Base-by-base conservation (phyloP, 1,284 basidiomycete species). In the Ustilago crameri region DNA sequence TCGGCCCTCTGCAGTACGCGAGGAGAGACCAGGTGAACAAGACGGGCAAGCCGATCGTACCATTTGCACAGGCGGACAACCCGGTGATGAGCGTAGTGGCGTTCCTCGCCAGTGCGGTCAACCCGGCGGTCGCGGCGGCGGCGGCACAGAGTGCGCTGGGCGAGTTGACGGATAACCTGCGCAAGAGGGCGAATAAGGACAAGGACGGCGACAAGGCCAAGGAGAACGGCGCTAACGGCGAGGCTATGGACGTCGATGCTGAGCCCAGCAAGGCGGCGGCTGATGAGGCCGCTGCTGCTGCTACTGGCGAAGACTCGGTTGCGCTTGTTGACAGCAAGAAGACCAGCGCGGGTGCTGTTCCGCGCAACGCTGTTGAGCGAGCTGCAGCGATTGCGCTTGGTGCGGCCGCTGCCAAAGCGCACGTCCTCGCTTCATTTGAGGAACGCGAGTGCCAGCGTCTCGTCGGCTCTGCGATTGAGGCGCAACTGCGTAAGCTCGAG, bases 41-140 rank as follows among this genome's bases (percentile, higher is more conserved):
- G 58, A 44, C 54, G 9, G 75, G 69, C 34, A 73, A 69, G 49
- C 54, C 78, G 5, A 72, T 75, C 20, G 66, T 82, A 23, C 95
- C 95, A 0, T 96, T 98, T 82, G 91, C 94, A 71, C 91, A 94
- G 80, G 90, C 92, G 1, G 96, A 98, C 81, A 98, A 98, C 83
- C 95, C 95, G 0, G 93, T 98, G 32, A 94, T 98, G 93, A 94
- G 92, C 83, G 95, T 98, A 23, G 94, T 98, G 14, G 93, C 95
- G 1, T 98, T 98, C 86, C 87, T 99, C 45, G 94, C 95, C 15
- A 91, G 91, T 17, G 93, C 95, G 1, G 92, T 98, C 7, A 90
- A 90, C 17, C 93, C 94, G 0, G 90, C 91, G 1, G 91, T 97
- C 5, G 95, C 95, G 0, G 91, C 93, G 0, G 93, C 95, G 57